Evolutionary conservation across 2,329 filamentous ascomycete genomes (phyloP), one percentile per base, ranked within the genome.

Genomic region (Penicillium sp.): DNA sequence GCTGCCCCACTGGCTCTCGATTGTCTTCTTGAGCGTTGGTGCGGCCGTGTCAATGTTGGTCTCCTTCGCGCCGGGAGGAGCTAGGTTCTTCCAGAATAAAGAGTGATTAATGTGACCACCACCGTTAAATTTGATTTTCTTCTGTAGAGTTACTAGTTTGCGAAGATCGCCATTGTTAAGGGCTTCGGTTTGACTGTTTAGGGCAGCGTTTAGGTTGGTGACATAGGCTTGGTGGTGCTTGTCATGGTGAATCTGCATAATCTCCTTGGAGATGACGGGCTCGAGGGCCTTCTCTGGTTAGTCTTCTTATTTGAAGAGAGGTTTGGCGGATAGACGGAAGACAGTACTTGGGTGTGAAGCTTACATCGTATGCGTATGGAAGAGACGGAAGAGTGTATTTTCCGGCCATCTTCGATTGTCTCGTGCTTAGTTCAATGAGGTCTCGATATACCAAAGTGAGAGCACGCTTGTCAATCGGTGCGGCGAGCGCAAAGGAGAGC

Each of bases 191-290:
- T 89, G 87, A 10, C 82, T 85, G 71, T 90, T 83, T 52, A 85
- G 80, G 40, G 90, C 89, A 54, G 87, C 82, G 79, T 96, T 96
- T 77, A 90, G 88, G 71, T 90, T 90, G 74, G 87, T 94, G 66
- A 96, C 89, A 75, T 96, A 96, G 67, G 92, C 91, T 76, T 93
- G 87, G 79, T 96, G 92, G 81, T 96, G 92, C 79, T 93, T 95
- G 77, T 83, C 85, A 83, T 96, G 90, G 81, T 96, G 92, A 28
- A 96, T 85, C 79, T 94, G 89, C 92, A 96, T 96, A 79, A 96
- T 96, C 77, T 93, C 84, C 71, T 87, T 87, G 39, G 89, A 92
- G 81, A 96, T 83, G 72, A 81, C 71, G 63, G 83, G 83, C 78
- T 97, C 93, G 66, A 97, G 90, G 43, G 91, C 93, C 80, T 66